Evolutionary conservation across 805 yeast genomes (phyloP).

Genomic region (Starmerella scarabaei): DNA sequence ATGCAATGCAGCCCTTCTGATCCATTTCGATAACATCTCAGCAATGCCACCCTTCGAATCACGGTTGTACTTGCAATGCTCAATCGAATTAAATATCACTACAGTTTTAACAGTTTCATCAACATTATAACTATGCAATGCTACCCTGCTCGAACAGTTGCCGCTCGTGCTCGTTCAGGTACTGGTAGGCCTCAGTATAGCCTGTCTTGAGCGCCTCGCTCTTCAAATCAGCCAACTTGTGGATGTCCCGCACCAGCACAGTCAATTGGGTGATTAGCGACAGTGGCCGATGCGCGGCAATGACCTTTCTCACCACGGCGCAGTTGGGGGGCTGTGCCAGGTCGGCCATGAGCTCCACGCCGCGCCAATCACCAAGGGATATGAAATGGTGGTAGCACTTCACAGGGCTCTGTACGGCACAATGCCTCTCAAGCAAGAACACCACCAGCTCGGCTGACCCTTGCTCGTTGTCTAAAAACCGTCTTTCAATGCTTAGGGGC

Average conservation of each 20-base stretch:
- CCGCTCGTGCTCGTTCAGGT: no score
- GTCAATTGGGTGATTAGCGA: neutral
- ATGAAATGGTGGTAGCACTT: constrained; percentile 8
- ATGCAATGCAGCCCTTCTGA: no score
- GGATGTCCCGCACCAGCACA: neutral
- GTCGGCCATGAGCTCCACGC: constrained; percentile 8
- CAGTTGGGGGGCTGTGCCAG: constrained; percentile 4
- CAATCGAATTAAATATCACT: no score
- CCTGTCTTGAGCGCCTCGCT: neutral
- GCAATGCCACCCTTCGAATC: no score
- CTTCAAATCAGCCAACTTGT: neutral
- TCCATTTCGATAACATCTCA: no score
- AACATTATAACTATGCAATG: no score
- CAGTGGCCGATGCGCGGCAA: neutral
- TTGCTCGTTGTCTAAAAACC: neutral
- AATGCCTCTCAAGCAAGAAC: constrained; percentile 21
- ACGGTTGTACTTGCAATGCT: no score
- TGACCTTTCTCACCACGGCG: constrained; percentile 9
- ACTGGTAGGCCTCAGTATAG: neutral
- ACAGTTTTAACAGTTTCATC: no score
- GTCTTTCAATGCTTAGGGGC: neutral
- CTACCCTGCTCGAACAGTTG: no score
- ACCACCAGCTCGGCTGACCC: constrained; percentile 16
- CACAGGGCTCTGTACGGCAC: constrained; percentile 12
- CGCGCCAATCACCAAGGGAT: neutral